A percentile compares a stretch with the other conserved stretches of the same genome.
Evolutionary conservation across 495 filamentous ascomycete genomes (phyloP).

Genomic region (Durotheca rogersii): DNA sequence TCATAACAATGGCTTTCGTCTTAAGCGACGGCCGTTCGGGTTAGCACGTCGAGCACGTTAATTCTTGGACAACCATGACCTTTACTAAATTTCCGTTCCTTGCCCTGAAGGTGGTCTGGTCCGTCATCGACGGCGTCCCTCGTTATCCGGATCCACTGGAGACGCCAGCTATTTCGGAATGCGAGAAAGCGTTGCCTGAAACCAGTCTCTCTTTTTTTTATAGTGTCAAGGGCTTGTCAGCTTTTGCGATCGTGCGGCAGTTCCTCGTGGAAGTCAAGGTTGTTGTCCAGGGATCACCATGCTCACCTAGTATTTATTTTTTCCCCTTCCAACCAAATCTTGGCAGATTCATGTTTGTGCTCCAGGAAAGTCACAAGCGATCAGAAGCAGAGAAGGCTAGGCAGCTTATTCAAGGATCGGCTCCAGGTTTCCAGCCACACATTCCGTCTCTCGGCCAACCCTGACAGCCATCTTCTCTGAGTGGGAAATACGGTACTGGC

Average conservation of each 20-base stretch:
- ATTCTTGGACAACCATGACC: too few species aligned
- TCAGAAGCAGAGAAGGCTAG: too few species aligned
- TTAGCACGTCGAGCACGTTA: too few species aligned
- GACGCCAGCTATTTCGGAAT: slow-evolving; percentile 17
- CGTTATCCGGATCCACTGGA: slow-evolving; percentile 16
- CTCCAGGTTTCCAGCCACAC: slow-evolving; percentile 6
- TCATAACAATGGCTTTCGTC: too few species aligned
- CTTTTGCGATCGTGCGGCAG: slow-evolving; percentile 15
- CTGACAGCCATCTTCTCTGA: not conserved
- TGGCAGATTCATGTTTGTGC: too few species aligned
- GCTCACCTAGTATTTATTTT: too few species aligned
- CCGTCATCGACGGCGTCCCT: slow-evolving; percentile 8
- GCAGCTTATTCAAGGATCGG: not conserved
- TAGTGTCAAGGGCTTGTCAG: slow-evolving; percentile 5
- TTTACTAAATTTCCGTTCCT: too few species aligned
- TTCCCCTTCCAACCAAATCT: too few species aligned
- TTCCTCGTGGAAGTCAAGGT: slow-evolving; percentile 23
- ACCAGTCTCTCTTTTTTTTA: slow-evolving; percentile 15
- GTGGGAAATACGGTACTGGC: slow-evolving; percentile 22
- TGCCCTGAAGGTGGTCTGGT: slow-evolving; percentile 1
- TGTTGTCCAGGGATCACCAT: slow-evolving; percentile 16
- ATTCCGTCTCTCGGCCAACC: slow-evolving; percentile 4
- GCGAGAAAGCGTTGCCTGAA: slow-evolving; percentile 15
- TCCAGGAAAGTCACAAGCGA: too few species aligned
- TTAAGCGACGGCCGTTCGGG: too few species aligned